Base-by-base conservation (phyloP, 2,329 filamentous ascomycete species). In the Dothideomycetes sp. region DNA sequence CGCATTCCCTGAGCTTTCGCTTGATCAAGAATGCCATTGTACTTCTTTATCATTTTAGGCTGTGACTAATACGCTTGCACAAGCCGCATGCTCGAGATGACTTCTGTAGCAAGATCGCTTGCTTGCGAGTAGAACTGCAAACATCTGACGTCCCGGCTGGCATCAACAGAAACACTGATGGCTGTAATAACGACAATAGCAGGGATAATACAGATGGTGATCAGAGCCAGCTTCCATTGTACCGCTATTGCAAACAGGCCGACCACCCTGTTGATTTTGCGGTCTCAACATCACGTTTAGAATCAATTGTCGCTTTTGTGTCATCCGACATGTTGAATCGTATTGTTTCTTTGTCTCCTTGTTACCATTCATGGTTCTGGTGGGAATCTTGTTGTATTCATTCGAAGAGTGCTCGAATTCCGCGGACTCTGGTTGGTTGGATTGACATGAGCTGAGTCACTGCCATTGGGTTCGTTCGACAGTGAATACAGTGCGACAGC, bases 161-260 rank as follows among this genome's bases (percentile, higher is more conserved):
- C 35, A 11, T 38, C 25, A 12, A 38, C 23, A 20, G 18, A 18
- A 38, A 38, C 12, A 12, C 35, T 13, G 5, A 29, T 30, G n/a
- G 25, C 35, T 12, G 35, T 38, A 4, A 19, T 38, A 13, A 58
- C 70, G 53, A 76, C 69, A 25, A 61, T 7, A 58, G 59, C 5
- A 64, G 59, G 49, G 70, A 76, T 49, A 68, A 82, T 53, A 0
- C 74, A 78, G 10, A 80, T 55, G 18, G 84, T 65, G 58, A 82
- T 81, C 3, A 67, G 77, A 1, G 80, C 76, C 6, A 84, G 65
- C 34, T 67, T 67, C n/a, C 71, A 64, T 49, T 80, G 68, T 50
- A 84, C 83, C 1, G 78, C 77, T n/a, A 84, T 72, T 4, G 78
- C 64, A 37, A 29, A 20, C 29, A 37, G 9, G 34, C 34, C 19